Evolutionary conservation across 1,284 basidiomycete genomes (phyloP).

Genomic region (Austropuccinia psidii): DNA sequence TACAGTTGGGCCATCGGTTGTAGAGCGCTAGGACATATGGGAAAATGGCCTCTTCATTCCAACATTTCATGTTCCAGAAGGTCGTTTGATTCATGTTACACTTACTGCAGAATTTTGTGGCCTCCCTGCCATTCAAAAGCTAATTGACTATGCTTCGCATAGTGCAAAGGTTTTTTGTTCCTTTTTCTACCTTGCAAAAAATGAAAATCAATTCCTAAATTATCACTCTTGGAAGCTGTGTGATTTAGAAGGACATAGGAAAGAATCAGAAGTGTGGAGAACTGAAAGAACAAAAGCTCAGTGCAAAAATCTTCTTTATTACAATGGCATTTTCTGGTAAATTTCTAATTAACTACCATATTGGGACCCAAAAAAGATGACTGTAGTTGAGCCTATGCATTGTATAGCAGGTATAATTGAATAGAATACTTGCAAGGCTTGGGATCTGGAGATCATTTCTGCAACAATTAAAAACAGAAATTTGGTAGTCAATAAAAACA

Average conservation of each 20-base stretch:
- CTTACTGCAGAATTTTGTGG: slow-evolving; percentile 19
- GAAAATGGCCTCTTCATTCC: not conserved
- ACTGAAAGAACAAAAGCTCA: slow-evolving; percentile 8
- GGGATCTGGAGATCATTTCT: slow-evolving; percentile 14
- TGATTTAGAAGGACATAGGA: slow-evolving; percentile 7
- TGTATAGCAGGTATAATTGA: slow-evolving; percentile 11
- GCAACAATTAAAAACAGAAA: not conserved
- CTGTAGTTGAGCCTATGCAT: slow-evolving; percentile 32
- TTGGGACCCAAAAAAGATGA: slow-evolving; percentile 26
- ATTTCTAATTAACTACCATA: slow-evolving; percentile 14
- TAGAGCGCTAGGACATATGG: slow-evolving; percentile 14
- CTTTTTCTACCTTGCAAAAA: slow-evolving; percentile 19
- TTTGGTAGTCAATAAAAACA: not conserved
- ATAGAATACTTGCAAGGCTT: slow-evolving; percentile 8
- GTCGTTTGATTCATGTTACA: not conserved
- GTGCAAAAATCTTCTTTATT: not conserved
- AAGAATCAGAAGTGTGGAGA: slow-evolving; percentile 14
- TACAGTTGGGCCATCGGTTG: not conserved
- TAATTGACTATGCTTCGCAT: slow-evolving; percentile 27
- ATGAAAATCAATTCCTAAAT: not conserved
- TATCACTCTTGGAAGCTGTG: not conserved
- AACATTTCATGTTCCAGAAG: not conserved
- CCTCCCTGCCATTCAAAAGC: slow-evolving; percentile 13
- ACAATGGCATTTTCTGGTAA: slow-evolving; percentile 1
- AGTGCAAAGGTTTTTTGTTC: slow-evolving; percentile 28